A percentile compares a stretch with the other conserved stretches of the same genome.
Evolutionary conservation across 805 yeast species (phyloP).

Genomic region (Isabelozyma heimii): DNA sequence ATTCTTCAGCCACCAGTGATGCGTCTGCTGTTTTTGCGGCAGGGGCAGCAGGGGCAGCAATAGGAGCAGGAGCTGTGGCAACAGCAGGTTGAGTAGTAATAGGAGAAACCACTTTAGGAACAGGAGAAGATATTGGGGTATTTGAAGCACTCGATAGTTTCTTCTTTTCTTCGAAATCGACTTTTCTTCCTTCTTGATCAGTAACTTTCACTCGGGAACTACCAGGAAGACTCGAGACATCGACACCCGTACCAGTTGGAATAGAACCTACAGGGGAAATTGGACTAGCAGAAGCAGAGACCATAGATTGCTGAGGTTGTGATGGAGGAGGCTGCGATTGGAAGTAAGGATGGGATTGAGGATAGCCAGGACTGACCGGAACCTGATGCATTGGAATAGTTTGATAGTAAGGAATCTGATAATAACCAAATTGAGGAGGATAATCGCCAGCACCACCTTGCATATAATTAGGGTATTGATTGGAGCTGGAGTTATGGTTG

Average conservation of each 20-base stretch:
- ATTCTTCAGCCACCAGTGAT: constrained; percentile 31
- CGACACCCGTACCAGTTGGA: constrained; percentile 9
- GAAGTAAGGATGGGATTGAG: not conserved
- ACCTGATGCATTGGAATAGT: not conserved
- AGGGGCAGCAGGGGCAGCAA: not conserved
- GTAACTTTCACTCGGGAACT: constrained; percentile 32
- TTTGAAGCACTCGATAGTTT: constrained; percentile 23
- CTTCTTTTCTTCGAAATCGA: constrained; percentile 42
- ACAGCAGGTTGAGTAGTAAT: not conserved
- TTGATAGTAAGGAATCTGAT: not conserved
- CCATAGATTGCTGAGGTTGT: not conserved
- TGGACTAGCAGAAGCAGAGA: constrained; percentile 2
- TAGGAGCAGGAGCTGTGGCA: constrained; percentile 5
- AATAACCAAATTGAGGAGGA: not conserved
- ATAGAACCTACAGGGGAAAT: constrained; percentile 1
- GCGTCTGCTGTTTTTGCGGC: constrained; percentile 3
- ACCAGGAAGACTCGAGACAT: constrained; percentile 6
- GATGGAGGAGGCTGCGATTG: not conserved
- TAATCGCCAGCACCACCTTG: constrained; percentile 18
- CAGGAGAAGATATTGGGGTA: constrained; percentile 14
- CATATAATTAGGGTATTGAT: constrained; percentile 20
- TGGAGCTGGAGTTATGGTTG: constrained; percentile 11
- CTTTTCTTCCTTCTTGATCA: constrained; percentile 40
- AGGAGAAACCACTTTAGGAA: not conserved
- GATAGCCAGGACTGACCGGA: not conserved